Evolutionary conservation across 2,329 filamentous ascomycete genomes (phyloP), one percentile per base, ranked within the genome.

Genomic region (Colletotrichum acutatum): DNA sequence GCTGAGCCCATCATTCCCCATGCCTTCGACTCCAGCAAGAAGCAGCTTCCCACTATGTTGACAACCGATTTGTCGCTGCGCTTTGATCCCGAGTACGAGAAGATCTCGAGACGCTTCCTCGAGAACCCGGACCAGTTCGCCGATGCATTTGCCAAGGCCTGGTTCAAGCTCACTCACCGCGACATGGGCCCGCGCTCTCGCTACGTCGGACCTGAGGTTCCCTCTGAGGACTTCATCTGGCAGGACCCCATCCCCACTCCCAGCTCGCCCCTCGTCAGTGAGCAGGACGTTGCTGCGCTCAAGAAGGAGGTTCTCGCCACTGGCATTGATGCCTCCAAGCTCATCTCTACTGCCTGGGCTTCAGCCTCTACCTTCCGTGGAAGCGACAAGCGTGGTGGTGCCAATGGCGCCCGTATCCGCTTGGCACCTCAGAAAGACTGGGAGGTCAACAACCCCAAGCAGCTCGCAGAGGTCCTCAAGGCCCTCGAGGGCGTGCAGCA

Each of bases 101-200:
- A 94, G 89, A 93, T 95, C 79, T 89, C 91, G 19, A 89, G 91
- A 67, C 89, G 87, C 77, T 95, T 91, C 88, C 84, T 92, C 58
- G 89, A 90, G 76, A 84, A 95, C 83, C 91, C 91, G 1, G 88
- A 93, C 61, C 83, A 94, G 85, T 87, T 95, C 49, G 87, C 87
- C 70, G 90, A 94, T 74, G 91, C 89, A 8, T 95, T 95, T 78
- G 86, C 88, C 22, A 89, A 90, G 61, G 93, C 93, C 14, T 95
- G 93, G 93, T 95, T 94, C 89, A 95, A 95, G 89, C 88, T 95
- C 56, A 86, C 93, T 32, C 93, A 95, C 85, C 92, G 93, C 85
- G 93, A 95, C 81, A 90, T 95, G 84, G 93, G 93, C 16, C 93
- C 93, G 42, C 86, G 90, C 66, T 81, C 87, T 34, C 92, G 92